Percentiles rank a stretch among this genome's conserved stretches.
Evolutionary conservation across 2,329 filamentous ascomycete genomes (phyloP).

Genomic region (Fusarium burgessii): DNA sequence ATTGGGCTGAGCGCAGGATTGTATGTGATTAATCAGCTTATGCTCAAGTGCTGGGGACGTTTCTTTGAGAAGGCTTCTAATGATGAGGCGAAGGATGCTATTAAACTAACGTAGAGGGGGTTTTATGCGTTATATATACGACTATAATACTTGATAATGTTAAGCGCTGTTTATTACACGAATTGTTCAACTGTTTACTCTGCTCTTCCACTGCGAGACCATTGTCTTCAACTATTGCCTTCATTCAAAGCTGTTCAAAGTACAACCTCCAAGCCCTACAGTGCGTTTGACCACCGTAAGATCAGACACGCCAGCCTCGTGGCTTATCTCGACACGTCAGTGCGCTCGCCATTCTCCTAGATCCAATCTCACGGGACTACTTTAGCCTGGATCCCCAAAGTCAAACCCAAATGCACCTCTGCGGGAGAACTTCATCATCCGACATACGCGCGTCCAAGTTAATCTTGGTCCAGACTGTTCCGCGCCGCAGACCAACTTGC

Average conservation of each 20-base stretch:
- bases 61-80: constrained; percentile 17
- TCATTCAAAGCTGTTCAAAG: not conserved
- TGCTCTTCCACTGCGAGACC: not conserved
- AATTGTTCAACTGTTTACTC: not conserved
- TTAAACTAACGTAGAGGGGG: constrained; percentile 37
- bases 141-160: constrained; percentile 27
- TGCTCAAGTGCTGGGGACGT: constrained; percentile 27
- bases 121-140: constrained; percentile 11
- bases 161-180: constrained; percentile 15
- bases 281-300: not conserved
- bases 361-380: not conserved
- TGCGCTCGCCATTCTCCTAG: not conserved
- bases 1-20: constrained; percentile 41
- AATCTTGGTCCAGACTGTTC: not conserved
- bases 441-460: not conserved
- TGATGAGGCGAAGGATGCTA: constrained; percentile 34
- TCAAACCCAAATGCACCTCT: not conserved
- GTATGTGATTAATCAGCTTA: constrained; percentile 30
- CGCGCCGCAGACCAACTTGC: not conserved
- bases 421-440: not conserved
- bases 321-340: constrained; percentile 7
- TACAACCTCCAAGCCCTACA: not conserved
- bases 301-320: not conserved
- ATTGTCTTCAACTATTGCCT: not conserved
- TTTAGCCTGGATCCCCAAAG: not conserved